Percentiles rank a stretch among this genome's conserved stretches.
Evolutionary conservation across 192 early-diverging fungal genomes (phyloP).

Genomic region (Linnemannia elongata): DNA sequence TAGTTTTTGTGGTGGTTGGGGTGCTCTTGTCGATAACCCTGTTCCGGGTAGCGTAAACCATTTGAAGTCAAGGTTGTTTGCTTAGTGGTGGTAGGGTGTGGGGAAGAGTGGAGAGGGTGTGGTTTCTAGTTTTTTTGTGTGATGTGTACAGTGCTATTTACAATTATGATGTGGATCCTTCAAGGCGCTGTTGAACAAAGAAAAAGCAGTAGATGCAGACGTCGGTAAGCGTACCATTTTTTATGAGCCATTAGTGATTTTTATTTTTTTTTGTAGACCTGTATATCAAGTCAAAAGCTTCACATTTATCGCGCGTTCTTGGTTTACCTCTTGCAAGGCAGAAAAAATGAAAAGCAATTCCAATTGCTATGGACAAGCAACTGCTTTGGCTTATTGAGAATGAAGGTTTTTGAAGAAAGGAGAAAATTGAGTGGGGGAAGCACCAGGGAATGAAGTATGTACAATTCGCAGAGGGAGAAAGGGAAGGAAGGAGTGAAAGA

Average conservation of each 20-base stretch:
- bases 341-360: neutral
- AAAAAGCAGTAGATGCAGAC: too few species aligned
- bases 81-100: neutral
- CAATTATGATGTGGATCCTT: too few species aligned
- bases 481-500: neutral
- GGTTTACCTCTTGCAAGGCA: neutral
- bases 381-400: neutral
- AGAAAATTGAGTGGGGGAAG: neutral
- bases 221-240: too few species aligned
- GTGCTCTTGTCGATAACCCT: neutral
- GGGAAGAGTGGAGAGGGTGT: neutral
- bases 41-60: constrained; percentile 35
- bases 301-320: too few species aligned
- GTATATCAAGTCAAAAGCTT: too few species aligned
- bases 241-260: too few species aligned
- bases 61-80: neutral
- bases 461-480: neutral
- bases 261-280: too few species aligned
- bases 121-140: neutral
- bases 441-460: neutral
- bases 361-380: neutral
- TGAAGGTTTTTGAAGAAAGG: neutral
- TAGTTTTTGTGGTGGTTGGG: neutral
- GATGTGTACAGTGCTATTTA: too few species aligned
- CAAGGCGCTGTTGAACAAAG: too few species aligned